These are phyloP conservation scores for Podospora pseudoanserina DNA, from an alignment of 495 filamentous ascomycete genomes.

Conservation along the genomic window DNA sequence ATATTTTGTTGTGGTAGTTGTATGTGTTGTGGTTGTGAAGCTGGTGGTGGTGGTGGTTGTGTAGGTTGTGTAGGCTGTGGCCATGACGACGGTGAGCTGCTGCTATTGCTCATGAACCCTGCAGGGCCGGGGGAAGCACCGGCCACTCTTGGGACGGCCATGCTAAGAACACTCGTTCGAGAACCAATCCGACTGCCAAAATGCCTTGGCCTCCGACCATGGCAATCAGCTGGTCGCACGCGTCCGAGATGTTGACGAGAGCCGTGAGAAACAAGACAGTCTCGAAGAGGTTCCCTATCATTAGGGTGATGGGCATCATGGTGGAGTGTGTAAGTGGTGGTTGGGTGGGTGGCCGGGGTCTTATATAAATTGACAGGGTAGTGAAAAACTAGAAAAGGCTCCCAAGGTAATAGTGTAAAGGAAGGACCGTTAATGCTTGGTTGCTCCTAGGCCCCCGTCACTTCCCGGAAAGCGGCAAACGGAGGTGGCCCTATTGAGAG, in stretches of 20 bases:
- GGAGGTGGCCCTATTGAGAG: neutral
- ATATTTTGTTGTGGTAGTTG: neutral
- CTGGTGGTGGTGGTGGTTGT: neutral
- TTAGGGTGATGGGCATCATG: conserved; percentile 5
- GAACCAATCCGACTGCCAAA: conserved; percentile 11
- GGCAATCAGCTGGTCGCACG: conserved; percentile 14
- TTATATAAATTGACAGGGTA: neutral
- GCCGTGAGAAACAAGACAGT: conserved; percentile 20
- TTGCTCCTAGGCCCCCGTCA: neutral
- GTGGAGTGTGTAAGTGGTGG: neutral
- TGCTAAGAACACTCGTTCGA: conserved; percentile 16
- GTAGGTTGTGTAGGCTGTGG: neutral
- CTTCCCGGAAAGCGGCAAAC: neutral
- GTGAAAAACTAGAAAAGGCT: neutral
- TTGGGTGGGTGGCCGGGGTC: neutral
- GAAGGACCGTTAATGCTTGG: neutral
- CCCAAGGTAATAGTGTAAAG: neutral
- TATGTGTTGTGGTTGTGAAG: neutral
- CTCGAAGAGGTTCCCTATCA: conserved; percentile 21
- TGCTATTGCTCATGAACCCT: neutral
- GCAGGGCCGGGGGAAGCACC: neutral
- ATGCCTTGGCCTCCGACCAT: conserved; percentile 11
- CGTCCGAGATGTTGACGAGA: conserved; percentile 19
- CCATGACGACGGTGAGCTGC: neutral
- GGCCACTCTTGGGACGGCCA: conserved; percentile 9